Evolutionary conservation across 2,329 filamentous ascomycete genomes (phyloP), one percentile per base, ranked within the genome.

Genomic region (Aspergillus pseudoterreus): DNA sequence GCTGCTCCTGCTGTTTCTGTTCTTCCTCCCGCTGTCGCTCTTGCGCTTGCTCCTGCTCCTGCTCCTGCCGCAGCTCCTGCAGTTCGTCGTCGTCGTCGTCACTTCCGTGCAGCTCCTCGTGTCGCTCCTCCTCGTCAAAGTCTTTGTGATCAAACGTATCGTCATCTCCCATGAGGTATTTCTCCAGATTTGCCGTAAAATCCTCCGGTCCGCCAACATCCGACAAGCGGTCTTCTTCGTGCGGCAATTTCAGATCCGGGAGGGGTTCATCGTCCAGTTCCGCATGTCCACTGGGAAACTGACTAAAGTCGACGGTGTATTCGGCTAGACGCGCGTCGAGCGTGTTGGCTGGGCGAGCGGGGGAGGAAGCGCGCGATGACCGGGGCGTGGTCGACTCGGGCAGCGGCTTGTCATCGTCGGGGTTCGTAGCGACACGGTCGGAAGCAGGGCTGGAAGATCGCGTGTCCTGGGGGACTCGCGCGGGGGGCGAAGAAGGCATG

Each of bases 151-250:
- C 56, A 48, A 56, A 53, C 4, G 57, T 52, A 17, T 60, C 61
- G 45, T 55, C 59, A 43, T 65, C 65, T 2, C 63, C 67, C 55
- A 68, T 61, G 21, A 75, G 54, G 51, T 73, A 71, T 36, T 67
- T 65, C 51, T 73, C 71, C 57, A 75, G 60, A 38, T 75, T 73
- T 30, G 67, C 61, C 1, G 72, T 75, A 43, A 75, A 74, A 53
- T 75, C 72, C 15, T 72, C 67, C 3, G 72, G 72, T 0, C 72
- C 72, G 6, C 68, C 71, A 21, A 70, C 64, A 17, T 73, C 72
- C 0, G 69, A 72, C 33, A 71, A 51, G 24, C 64, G 57, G 12
- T 71, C 70, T 19, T 71, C 70, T 22, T 58, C 57, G 22, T 65
- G 58, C 8, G 61, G 52, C 4, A 50, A 46, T 4, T 65, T 60